These are phyloP conservation scores for Linnemannia elongata DNA, from an alignment of 192 early-diverging fungal genomes.

Conservation along the genomic window DNA sequence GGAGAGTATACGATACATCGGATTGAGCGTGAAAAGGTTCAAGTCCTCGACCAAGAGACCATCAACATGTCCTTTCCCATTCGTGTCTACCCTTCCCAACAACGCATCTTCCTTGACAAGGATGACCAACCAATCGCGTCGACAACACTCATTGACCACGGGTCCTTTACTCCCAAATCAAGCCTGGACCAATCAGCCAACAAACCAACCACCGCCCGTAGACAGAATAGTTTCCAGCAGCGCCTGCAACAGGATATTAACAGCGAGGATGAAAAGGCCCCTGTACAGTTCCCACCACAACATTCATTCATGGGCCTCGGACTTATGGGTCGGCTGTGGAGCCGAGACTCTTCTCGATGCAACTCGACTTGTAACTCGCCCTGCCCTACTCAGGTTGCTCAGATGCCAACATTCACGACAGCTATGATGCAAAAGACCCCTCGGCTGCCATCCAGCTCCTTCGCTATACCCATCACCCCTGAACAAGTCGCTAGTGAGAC, in stretches of 20 bases:
- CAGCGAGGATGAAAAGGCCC: background rate
- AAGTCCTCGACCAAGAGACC: slow-evolving; percentile 20
- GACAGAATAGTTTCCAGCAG: too few relatives aligned
- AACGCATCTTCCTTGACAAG: slow-evolving; percentile 17
- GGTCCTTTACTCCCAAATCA: background rate
- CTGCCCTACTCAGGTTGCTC: slow-evolving; percentile 1
- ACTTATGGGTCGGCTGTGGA: slow-evolving; percentile 19
- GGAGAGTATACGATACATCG: background rate
- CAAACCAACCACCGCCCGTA: background rate
- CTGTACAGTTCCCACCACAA: background rate
- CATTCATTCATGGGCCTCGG: slow-evolving; percentile 18
- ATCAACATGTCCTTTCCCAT: slow-evolving; percentile 37
- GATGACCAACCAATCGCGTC: background rate
- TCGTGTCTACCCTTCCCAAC: slow-evolving; percentile 33
- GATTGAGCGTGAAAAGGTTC: slow-evolving; percentile 9
- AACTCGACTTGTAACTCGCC: slow-evolving; percentile 16
- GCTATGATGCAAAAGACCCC: background rate
- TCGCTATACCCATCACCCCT: background rate
- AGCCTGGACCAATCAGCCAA: background rate
- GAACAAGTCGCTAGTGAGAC: background rate
- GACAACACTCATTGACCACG: background rate
- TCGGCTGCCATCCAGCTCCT: background rate
- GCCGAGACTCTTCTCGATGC: slow-evolving; percentile 15
- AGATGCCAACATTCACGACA: slow-evolving; percentile 13
- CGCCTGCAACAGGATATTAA: background rate